Conservation (phyloP, 2,329 filamentous ascomycete genomes). For the Colletotrichum sp. region DNA sequence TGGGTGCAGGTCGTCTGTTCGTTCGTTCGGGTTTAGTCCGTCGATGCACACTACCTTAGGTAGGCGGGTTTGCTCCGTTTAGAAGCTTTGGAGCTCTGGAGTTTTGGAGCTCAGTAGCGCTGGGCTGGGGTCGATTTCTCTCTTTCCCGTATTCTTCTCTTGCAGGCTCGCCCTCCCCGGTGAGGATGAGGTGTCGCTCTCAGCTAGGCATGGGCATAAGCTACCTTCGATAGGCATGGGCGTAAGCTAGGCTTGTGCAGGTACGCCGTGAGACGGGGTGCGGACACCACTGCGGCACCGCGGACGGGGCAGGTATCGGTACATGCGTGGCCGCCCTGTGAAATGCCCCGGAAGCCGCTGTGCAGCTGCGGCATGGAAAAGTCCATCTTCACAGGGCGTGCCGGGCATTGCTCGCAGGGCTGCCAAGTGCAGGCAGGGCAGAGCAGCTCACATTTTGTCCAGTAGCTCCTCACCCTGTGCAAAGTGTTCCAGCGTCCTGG, state of each 20-base stretch:
- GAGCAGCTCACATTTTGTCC: neutral
- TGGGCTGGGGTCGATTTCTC: neutral
- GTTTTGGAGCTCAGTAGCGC: neutral
- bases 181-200: neutral
- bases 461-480: neutral
- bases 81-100: neutral
- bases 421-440: neutral
- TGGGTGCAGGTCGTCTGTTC: neutral
- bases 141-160: neutral
- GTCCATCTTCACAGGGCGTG: neutral
- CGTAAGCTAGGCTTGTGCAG: slow-evolving; percentile 6
- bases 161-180: neutral
- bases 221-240: neutral
- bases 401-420: neutral
- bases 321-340: neutral
- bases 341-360: neutral
- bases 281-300: neutral
- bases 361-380: neutral
- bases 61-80: neutral
- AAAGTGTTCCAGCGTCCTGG: neutral
- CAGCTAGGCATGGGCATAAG: neutral
- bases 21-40: neutral
- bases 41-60: neutral
- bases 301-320: slow-evolving; percentile 3
- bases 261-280: neutral